These are phyloP conservation scores for Cytospora paraplurivora DNA, from an alignment of 2,329 filamentous ascomycete species.

Conservation along the genomic window DNA sequence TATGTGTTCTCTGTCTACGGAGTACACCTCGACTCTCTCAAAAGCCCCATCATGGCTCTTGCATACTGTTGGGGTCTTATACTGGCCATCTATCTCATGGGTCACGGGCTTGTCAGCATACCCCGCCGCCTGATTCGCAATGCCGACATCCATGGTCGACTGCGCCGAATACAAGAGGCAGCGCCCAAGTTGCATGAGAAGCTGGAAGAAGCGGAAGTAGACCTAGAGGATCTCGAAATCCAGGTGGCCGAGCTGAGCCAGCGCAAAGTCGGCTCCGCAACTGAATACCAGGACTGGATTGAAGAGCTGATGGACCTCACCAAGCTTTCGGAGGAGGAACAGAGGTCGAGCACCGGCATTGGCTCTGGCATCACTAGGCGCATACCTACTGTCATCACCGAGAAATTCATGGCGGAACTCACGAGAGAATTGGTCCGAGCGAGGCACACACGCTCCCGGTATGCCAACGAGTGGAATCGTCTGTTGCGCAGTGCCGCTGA, in stretches of 20 bases:
- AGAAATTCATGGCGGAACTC: slow-evolving; percentile 88
- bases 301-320: slow-evolving; percentile 85
- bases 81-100: slow-evolving; percentile 95
- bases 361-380: slow-evolving; percentile 48
- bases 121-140: slow-evolving; percentile 79
- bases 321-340: slow-evolving; percentile 64
- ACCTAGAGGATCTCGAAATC: slow-evolving; percentile 77
- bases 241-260: slow-evolving; percentile 79
- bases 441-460: slow-evolving; percentile 79
- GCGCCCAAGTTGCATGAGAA: slow-evolving; percentile 85
- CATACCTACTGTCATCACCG: slow-evolving; percentile 83
- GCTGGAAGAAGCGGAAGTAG: slow-evolving; percentile 79
- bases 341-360: slow-evolving; percentile 45
- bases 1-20: slow-evolving; percentile 84
- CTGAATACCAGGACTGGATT: slow-evolving; percentile 88
- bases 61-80: slow-evolving; percentile 93
- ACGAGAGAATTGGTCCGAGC: slow-evolving; percentile 81
- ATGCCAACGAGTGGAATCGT: slow-evolving; percentile 81
- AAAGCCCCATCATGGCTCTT: slow-evolving; percentile 86
- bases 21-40: slow-evolving; percentile 71
- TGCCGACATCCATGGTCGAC: slow-evolving; percentile 71
- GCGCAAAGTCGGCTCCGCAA: slow-evolving; percentile 76
- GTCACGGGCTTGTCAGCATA: slow-evolving; percentile 90
- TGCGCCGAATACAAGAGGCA: slow-evolving; percentile 74
- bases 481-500: slow-evolving; percentile 74